Percentiles rank a stretch among this genome's conserved stretches.
Conservation (phyloP, 1,284 basidiomycete species). For the Cryptococcus sp. region DNA sequence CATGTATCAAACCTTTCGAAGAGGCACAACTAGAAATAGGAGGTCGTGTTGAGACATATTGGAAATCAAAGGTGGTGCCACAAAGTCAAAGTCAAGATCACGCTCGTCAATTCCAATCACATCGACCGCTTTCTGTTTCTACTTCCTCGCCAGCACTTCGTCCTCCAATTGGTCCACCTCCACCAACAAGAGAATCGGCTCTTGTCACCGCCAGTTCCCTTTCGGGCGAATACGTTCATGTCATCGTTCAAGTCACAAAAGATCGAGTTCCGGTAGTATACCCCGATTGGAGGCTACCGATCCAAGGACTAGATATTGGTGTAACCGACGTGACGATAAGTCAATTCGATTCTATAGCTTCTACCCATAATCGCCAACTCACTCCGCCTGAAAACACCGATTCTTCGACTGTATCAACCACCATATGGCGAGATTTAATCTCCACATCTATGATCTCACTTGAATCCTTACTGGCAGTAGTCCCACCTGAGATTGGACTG, state of each 20-base stretch:
- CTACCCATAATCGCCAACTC: constrained; percentile 50
- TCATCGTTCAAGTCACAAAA: constrained; percentile 85
- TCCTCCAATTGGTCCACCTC: constrained; percentile 9
- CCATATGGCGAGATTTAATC: constrained; percentile 59
- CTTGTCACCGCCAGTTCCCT: constrained; percentile 52
- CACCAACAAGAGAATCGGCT: constrained; percentile 27
- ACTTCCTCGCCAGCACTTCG: constrained; percentile 40
- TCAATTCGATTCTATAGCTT: constrained; percentile 71
- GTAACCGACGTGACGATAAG: constrained; percentile 75
- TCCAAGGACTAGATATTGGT: constrained; percentile 67
- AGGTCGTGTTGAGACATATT: constrained; percentile 91
- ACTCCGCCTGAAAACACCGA: constrained; percentile 14
- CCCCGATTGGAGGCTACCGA: constrained; percentile 66
- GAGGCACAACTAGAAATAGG: constrained; percentile 94
- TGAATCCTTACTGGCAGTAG: constrained; percentile 65
- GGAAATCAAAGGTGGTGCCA: constrained; percentile 78
- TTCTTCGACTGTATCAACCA: constrained; percentile 31
- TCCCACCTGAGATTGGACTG: constrained; percentile 69
- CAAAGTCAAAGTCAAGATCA: constrained; percentile 49
- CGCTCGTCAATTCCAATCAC: constrained; percentile 46
- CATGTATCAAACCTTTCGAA: constrained; percentile 83
- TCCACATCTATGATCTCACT: constrained; percentile 64
- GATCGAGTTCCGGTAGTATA: constrained; percentile 84
- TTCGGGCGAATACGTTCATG: constrained; percentile 77
- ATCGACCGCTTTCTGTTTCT: constrained; percentile 42